These are phyloP conservation scores for Vitis hybrid DNA, from an alignment of 177 flowering plant genomes.

Conservation along the genomic window DNA sequence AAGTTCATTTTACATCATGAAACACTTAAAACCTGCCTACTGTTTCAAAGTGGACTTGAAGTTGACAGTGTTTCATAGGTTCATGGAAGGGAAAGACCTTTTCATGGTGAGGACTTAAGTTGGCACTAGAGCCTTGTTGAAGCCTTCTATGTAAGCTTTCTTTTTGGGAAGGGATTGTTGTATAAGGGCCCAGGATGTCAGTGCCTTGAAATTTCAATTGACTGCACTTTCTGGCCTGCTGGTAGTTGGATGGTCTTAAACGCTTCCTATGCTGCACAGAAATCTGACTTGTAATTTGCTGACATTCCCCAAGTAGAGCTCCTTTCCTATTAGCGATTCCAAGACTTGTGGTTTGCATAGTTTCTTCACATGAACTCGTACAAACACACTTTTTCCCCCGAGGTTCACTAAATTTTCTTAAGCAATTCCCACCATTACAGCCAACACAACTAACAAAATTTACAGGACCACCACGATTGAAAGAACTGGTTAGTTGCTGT, in stretches of 20 bases:
- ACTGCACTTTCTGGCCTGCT: constrained; percentile 46
- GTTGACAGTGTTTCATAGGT: neutral
- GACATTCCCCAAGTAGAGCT: constrained; percentile 7
- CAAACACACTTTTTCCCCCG: constrained; percentile 4
- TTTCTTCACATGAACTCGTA: constrained; percentile 8
- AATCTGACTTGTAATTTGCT: constrained; percentile 9
- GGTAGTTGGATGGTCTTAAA: constrained; percentile 46
- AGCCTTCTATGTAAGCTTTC: constrained; percentile 12
- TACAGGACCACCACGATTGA: constrained; percentile 6
- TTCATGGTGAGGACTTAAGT: constrained; percentile 6
- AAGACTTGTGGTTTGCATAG: constrained; percentile 6
- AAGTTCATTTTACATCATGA: neutral
- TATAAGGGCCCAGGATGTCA: constrained; percentile 8
- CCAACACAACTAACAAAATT: constrained; percentile 13
- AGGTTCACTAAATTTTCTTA: neutral
- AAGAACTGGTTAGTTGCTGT: constrained; percentile 11
- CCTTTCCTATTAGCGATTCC: constrained; percentile 5
- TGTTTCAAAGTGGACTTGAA: constrained; percentile 5
- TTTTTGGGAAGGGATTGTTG: neutral
- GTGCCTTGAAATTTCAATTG: constrained; percentile 16
- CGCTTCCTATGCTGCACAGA: constrained; percentile 34
- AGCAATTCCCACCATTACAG: constrained; percentile 5
- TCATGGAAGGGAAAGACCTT: constrained; percentile 23
- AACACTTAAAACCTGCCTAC: constrained; percentile 10
- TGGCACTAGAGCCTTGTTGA: constrained; percentile 9